These are phyloP conservation scores for Apiospora sp. DNA, from an alignment of 2,329 filamentous ascomycete genomes.

Conservation along the genomic window DNA sequence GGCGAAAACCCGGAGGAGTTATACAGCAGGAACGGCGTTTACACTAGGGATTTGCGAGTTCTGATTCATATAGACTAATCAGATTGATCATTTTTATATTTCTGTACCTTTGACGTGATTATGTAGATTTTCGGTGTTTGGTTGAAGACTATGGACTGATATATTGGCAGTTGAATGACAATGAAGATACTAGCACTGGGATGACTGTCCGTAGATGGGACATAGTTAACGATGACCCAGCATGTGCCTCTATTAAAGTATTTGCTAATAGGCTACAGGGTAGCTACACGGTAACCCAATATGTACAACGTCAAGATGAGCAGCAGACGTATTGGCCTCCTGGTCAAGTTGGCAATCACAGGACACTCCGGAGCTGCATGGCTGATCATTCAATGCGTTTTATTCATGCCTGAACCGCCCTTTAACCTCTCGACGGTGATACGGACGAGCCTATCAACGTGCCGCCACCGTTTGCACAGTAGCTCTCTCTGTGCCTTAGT, in stretches of 20 bases:
- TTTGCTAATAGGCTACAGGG: neutral
- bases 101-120: neutral
- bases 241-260: neutral
- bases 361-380: neutral
- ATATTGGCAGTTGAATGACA: no score
- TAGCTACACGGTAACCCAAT: neutral
- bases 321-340: neutral
- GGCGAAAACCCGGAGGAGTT: neutral
- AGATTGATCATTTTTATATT: neutral
- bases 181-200: no score
- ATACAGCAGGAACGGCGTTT: conserved; percentile 11
- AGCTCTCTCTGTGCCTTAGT: conserved; percentile 45
- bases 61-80: conserved; percentile 17
- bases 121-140: neutral
- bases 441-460: conserved; percentile 49
- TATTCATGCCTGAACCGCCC: neutral
- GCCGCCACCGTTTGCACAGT: conserved; percentile 51
- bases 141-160: neutral
- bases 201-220: neutral
- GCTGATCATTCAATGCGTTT: neutral
- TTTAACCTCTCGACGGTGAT: conserved; percentile 45
- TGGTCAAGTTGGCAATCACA: neutral
- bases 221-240: neutral
- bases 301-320: neutral
- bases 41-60: conserved; percentile 9